A percentile compares a stretch with the other conserved stretches of the same genome.
Conservation (phyloP, 1,139 yeast genomes). For the Diutina neorugosa region DNA sequence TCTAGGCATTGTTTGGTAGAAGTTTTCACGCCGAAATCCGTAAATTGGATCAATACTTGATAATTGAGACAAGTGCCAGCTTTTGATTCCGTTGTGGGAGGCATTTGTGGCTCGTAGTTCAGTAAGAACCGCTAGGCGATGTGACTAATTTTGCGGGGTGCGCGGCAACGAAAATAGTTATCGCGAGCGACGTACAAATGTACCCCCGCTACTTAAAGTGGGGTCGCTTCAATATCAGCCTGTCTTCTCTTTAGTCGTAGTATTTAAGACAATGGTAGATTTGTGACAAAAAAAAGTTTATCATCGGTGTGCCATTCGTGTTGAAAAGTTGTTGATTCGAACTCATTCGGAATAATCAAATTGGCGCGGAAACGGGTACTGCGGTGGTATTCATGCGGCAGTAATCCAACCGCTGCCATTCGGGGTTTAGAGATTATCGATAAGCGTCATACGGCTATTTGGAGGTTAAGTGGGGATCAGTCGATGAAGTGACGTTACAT, state of each 20-base stretch:
- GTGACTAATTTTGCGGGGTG: not conserved
- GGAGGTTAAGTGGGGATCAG: not conserved
- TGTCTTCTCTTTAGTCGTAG: not conserved
- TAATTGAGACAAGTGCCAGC: too few species aligned
- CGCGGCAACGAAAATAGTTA: not conserved
- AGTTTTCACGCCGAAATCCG: too few species aligned
- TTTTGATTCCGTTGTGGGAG: not conserved
- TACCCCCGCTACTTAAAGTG: not conserved
- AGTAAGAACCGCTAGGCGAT: not conserved
- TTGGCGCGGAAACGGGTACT: not conserved
- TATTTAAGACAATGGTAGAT: not conserved
- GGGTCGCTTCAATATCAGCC: not conserved
- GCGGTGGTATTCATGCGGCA: not conserved
- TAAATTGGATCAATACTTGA: too few species aligned
- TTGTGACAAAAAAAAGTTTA: too few species aligned
- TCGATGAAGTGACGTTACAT: not conserved
- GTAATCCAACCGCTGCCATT: not conserved
- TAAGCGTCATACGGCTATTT: not conserved
- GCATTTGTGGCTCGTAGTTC: too few species aligned
- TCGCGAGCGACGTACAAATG: too few species aligned
- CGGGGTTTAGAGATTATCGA: not conserved
- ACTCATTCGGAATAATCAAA: not conserved
- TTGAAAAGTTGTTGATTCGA: too few species aligned
- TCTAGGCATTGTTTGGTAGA: too few species aligned
- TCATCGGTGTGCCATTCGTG: too few species aligned